These are phyloP conservation scores for Phlebopus sp. DNA, from an alignment of 1,284 basidiomycete genomes.

Conservation along the genomic window DNA sequence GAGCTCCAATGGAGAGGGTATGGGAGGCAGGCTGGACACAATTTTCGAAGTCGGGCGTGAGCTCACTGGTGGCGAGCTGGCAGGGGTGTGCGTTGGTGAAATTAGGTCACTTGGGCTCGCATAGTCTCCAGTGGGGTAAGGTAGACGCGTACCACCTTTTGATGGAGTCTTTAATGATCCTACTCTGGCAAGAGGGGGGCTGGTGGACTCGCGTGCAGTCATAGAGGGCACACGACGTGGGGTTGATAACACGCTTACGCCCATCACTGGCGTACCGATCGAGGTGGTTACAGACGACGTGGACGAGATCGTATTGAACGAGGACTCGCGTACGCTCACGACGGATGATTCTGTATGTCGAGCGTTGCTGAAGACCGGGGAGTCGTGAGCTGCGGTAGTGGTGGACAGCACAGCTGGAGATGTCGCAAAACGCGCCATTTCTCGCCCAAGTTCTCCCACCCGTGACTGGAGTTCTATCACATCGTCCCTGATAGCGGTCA, in stretches of 20 bases:
- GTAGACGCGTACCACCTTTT: constrained; percentile 53
- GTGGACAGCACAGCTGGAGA: constrained; percentile 54
- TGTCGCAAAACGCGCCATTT: constrained; percentile 69
- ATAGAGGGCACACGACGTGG: constrained; percentile 33
- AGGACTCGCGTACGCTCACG: constrained; percentile 26
- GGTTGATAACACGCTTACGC: constrained; percentile 30
- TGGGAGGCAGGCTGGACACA: constrained; percentile 29
- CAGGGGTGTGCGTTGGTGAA: constrained; percentile 52
- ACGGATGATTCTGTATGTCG: constrained; percentile 42
- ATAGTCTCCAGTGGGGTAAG: constrained; percentile 80
- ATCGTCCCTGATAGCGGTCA: constrained; percentile 60
- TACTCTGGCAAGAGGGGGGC: constrained; percentile 52
- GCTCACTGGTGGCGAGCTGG: constrained; percentile 48
- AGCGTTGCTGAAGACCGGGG: constrained; percentile 40
- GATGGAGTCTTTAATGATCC: constrained; percentile 23
- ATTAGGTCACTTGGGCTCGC: constrained; percentile 49
- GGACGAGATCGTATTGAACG: constrained; percentile 24
- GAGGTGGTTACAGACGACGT: constrained; percentile 17
- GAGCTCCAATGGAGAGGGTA: constrained; percentile 25
- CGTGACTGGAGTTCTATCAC: constrained; percentile 69
- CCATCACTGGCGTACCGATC: constrained; percentile 16
- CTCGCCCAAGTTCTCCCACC: constrained; percentile 67
- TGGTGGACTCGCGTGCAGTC: constrained; percentile 58
- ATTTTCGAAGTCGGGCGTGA: constrained; percentile 28
- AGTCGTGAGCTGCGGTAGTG: constrained; percentile 46